phyloP scores from a whole-genome alignment of 2,329 filamentous ascomycete species.

The Phaeosphaeriaceae sp. region DNA sequence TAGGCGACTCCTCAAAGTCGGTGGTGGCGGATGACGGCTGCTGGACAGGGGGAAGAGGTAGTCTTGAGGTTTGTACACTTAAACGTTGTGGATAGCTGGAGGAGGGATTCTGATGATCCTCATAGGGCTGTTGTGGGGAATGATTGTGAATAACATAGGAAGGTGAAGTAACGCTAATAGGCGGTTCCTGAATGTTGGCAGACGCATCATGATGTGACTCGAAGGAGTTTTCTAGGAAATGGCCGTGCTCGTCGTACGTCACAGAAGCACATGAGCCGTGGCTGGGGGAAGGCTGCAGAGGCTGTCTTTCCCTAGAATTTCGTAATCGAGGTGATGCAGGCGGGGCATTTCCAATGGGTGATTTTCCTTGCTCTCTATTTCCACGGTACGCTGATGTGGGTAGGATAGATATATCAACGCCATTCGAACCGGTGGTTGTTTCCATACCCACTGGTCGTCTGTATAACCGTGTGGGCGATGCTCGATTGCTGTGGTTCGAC shows the following conservation, averaged over 20 bases:
- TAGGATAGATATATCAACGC: slow-evolving; percentile 26
- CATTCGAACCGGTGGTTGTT: slow-evolving; percentile 10
- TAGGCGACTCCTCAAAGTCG: slow-evolving; percentile 66
- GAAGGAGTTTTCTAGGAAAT: slow-evolving; percentile 27
- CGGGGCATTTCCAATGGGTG: slow-evolving; percentile 37
- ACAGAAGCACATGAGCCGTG: slow-evolving; percentile 26
- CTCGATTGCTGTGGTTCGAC: slow-evolving; percentile 29
- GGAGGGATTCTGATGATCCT: slow-evolving; percentile 11
- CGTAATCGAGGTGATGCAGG: slow-evolving; percentile 44
- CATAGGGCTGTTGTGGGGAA: slow-evolving; percentile 9
- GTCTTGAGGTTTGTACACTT: slow-evolving; percentile 34
- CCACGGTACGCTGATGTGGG: slow-evolving; percentile 40
- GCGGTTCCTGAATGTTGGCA: background rate
- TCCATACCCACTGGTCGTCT: slow-evolving; percentile 19
- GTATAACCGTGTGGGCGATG: slow-evolving; percentile 35
- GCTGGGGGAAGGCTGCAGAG: slow-evolving; percentile 33
- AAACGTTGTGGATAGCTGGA: slow-evolving; percentile 25
- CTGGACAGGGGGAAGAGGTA: slow-evolving; percentile 36
- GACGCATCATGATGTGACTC: slow-evolving; percentile 15
- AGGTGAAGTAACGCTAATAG: background rate
- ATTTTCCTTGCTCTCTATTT: slow-evolving; percentile 41
- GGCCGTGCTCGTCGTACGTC: slow-evolving; percentile 29
- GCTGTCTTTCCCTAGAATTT: slow-evolving; percentile 42
- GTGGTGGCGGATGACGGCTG: slow-evolving; percentile 47
- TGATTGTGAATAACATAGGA: slow-evolving; percentile 5